phyloP scores from a whole-genome alignment of 108 stramenopile genomes.

The Licmophora abbreviata region DNA sequence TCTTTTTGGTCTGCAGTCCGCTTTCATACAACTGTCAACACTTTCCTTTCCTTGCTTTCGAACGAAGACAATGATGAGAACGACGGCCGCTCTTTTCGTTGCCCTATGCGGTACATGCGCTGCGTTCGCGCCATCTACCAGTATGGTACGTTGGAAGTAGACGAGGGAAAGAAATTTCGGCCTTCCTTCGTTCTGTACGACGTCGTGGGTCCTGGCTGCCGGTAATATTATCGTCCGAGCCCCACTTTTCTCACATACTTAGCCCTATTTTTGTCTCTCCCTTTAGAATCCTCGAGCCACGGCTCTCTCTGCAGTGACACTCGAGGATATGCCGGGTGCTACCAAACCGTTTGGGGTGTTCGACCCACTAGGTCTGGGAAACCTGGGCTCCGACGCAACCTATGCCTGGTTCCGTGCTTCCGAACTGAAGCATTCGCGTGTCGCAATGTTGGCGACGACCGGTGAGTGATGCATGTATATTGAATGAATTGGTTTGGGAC shows the following conservation, averaged over 20 bases:
- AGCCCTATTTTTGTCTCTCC: too few species aligned
- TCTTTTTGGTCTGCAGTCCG: too few species aligned
- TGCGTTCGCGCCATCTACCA: constrained; percentile 23
- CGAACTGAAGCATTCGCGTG: constrained; percentile 84
- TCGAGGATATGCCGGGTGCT: constrained; percentile 3
- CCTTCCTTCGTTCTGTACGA: too few species aligned
- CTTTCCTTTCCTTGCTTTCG: not conserved
- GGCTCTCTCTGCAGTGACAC: not conserved
- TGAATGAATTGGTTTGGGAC: too few species aligned
- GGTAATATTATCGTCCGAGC: too few species aligned
- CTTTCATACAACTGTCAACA: too few species aligned
- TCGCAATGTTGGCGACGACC: constrained; percentile 76
- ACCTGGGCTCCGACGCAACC: constrained; percentile 42
- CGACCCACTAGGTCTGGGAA: constrained; percentile 44
- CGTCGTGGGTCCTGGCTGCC: too few species aligned
- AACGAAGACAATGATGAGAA: constrained; percentile 10
- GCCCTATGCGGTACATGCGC: constrained; percentile 22
- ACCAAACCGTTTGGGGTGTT: constrained; percentile 11
- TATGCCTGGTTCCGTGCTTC: constrained; percentile 83
- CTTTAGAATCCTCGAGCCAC: not conserved
- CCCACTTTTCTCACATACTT: too few species aligned
- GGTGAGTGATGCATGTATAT: too few species aligned
- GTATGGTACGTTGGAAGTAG: too few species aligned
- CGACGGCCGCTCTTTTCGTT: constrained; percentile 16
- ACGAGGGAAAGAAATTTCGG: too few species aligned